phyloP scores from a whole-genome alignment of 768 basidiomycete species.

The Xerocomus spinulosus region DNA sequence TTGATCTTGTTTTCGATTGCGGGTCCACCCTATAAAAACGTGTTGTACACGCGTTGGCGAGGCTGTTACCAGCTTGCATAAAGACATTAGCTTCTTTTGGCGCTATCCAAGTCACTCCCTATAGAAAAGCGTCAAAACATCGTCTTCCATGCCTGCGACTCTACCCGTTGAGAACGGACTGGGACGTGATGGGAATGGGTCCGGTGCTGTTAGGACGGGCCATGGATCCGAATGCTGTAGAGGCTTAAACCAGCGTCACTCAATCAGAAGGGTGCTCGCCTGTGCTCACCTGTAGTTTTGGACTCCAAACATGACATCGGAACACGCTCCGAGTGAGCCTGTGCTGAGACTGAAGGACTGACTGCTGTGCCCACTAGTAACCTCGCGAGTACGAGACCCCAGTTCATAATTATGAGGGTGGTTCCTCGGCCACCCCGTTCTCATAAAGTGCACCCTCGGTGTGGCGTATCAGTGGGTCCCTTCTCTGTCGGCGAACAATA shows the following conservation, averaged over 20 bases:
- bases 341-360: no score
- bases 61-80: conserved; percentile 28
- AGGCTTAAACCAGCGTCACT: not conserved
- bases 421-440: no score
- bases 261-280: no score
- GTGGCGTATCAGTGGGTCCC: no score
- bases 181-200: not conserved
- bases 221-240: not conserved
- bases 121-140: conserved; percentile 4
- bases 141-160: not conserved
- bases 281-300: no score
- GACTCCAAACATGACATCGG: no score
- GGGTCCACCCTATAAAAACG: conserved; percentile 36
- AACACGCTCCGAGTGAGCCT: no score
- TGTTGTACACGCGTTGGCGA: conserved; percentile 30
- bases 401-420: no score
- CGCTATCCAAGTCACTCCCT: conserved; percentile 12
- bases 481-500: no score
- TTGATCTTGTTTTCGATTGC: conserved; percentile 29
- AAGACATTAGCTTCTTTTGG: conserved; percentile 15
- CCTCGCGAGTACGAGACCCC: no score
- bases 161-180: not conserved
- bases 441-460: no score
- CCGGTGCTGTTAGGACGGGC: not conserved
- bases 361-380: no score